Percentiles rank a stretch among this genome's conserved stretches.
Conservation (phyloP, 2,329 filamentous ascomycete genomes). For the Fusarium sp. region DNA sequence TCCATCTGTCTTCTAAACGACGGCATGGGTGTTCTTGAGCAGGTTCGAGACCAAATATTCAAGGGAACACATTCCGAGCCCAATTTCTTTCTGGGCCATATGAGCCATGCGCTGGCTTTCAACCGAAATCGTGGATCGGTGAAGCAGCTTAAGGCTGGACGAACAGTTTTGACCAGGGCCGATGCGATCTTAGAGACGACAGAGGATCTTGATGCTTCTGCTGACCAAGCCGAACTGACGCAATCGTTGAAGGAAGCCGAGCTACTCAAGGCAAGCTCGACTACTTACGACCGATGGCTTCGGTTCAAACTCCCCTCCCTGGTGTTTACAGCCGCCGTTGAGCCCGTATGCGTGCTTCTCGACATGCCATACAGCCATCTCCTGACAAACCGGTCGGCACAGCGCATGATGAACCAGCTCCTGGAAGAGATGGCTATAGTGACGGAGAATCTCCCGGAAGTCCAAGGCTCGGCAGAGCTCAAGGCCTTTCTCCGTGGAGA, state of each 20-base stretch:
- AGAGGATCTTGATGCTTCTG: conserved; percentile 31
- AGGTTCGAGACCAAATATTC: conserved; percentile 78
- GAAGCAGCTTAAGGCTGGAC: conserved; percentile 51
- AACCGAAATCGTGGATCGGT: conserved; percentile 55
- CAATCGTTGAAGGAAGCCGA: conserved; percentile 32
- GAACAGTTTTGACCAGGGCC: conserved; percentile 47
- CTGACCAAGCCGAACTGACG: conserved; percentile 40
- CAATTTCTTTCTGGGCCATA: conserved; percentile 77
- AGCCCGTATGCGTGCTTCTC: conserved; percentile 82
- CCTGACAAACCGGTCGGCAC: conserved; percentile 72
- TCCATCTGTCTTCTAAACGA: conserved; percentile 83
- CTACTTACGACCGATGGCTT: conserved; percentile 62
- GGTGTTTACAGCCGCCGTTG: conserved; percentile 79
- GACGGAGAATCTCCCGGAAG: conserved; percentile 78
- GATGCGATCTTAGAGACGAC: conserved; percentile 29
- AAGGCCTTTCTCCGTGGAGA: conserved; percentile 66
- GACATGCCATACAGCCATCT: conserved; percentile 80
- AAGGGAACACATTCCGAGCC: conserved; percentile 72
- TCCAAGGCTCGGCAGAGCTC: conserved; percentile 69
- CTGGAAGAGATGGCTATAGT: conserved; percentile 80
- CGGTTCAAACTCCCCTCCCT: conserved; percentile 82
- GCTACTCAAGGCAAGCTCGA: conserved; percentile 39
- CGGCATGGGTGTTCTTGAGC: conserved; percentile 85
- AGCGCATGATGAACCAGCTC: conserved; percentile 74
- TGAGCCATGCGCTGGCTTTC: conserved; percentile 60